Evolutionary conservation across 78 protist species (phyloP).

Genomic region (Cavenderia fasciculata): DNA sequence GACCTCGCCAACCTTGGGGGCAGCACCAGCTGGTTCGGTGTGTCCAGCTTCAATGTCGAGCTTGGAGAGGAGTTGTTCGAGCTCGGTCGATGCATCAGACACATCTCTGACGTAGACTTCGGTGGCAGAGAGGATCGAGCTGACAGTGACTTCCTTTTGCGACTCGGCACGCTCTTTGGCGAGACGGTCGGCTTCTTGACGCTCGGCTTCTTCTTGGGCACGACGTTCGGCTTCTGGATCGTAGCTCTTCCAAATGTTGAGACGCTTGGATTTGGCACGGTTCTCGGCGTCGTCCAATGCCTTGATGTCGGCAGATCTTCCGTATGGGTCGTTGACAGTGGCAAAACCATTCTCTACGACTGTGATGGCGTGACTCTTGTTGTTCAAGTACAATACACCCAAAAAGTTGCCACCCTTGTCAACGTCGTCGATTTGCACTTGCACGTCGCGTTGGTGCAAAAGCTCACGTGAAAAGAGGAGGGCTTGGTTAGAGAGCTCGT

Average conservation of each 20-base stretch:
- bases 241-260: slow-evolving; percentile 74
- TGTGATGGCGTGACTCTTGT: slow-evolving; percentile 33
- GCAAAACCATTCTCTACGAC: slow-evolving; percentile 67
- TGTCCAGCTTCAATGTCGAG: slow-evolving; percentile 10
- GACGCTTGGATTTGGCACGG: slow-evolving; percentile 42
- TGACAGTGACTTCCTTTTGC: slow-evolving; percentile 18
- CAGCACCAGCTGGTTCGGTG: not conserved
- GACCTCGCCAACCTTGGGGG: slow-evolving; percentile 45
- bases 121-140: slow-evolving; percentile 18
- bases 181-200: slow-evolving; percentile 48
- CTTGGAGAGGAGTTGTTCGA: slow-evolving; percentile 13
- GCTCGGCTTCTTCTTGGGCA: not conserved
- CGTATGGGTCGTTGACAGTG: slow-evolving; percentile 46
- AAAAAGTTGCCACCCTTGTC: slow-evolving; percentile 81
- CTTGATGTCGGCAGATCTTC: not conserved
- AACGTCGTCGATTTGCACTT: slow-evolving; percentile 29
- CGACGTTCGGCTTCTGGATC: slow-evolving; percentile 75
- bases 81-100: slow-evolving; percentile 4
- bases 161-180: slow-evolving; percentile 3
- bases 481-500: slow-evolving; percentile 27
- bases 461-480: slow-evolving; percentile 9
- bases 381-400: slow-evolving; percentile 24
- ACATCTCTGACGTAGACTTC: slow-evolving; percentile 40
- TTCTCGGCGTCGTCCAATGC: slow-evolving; percentile 53
- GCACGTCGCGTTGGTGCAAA: slow-evolving; percentile 59